Conservation (phyloP, 2,329 filamentous ascomycete species). For the Ceratocystiopsis sp. region DNA sequence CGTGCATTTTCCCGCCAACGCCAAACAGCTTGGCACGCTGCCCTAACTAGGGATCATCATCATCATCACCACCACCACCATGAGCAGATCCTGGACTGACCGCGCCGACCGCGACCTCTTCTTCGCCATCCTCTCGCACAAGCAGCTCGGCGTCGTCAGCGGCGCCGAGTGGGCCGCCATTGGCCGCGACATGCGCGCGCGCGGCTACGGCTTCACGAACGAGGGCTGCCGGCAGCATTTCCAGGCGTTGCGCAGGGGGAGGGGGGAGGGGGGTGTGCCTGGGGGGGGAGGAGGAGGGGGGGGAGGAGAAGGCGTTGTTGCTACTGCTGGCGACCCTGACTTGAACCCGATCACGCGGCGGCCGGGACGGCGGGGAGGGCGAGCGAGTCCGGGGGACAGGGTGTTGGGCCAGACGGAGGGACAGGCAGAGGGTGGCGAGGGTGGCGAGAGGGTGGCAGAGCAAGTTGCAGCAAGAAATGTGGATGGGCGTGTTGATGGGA, state of each 20-base stretch:
- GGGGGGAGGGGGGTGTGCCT: constrained; percentile 12
- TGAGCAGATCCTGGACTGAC: constrained; percentile 45
- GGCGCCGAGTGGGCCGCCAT: constrained; percentile 45
- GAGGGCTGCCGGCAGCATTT: constrained; percentile 48
- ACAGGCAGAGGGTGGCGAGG: too few relatives aligned
- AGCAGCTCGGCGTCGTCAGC: constrained; percentile 47
- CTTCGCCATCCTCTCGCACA: constrained; percentile 44
- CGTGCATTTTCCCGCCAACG: too few relatives aligned
- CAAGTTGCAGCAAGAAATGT: too few relatives aligned
- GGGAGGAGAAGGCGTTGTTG: too few relatives aligned
- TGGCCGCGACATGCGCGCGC: constrained; percentile 39
- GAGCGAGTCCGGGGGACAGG: too few relatives aligned
- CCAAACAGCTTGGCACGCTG: too few relatives aligned
- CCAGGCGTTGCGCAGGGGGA: constrained; percentile 37
- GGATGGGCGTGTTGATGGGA: too few relatives aligned
- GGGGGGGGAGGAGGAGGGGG: too few relatives aligned
- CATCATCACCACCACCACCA: constrained; percentile 13
- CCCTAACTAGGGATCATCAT: too few relatives aligned
- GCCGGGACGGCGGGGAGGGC: constrained; percentile 20
- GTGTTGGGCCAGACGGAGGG: too few relatives aligned
- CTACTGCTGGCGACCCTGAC: constrained; percentile 23
- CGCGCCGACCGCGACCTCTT: constrained; percentile 45
- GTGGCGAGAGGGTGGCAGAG: too few relatives aligned
- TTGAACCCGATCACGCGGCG: constrained; percentile 42
- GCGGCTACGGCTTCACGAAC: constrained; percentile 47